Conservation (phyloP, 768 basidiomycete species). For the Phlegmacium glaucopus region DNA sequence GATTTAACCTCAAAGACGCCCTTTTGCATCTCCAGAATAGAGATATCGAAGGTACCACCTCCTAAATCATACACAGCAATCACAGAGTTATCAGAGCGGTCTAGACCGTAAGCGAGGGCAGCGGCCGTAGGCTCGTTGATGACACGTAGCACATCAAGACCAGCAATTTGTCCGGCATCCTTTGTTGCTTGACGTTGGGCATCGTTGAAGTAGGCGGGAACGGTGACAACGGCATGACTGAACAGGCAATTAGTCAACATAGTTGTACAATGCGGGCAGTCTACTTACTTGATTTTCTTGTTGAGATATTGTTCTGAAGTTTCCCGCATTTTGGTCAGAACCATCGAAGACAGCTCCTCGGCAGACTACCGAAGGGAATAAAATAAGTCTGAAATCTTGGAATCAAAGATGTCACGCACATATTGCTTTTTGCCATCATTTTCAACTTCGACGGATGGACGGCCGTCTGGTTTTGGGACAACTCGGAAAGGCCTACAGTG, state of each 20-base stretch:
- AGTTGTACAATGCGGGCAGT: neutral
- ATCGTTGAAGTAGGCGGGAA: constrained; percentile 99
- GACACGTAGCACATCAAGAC: constrained; percentile 94
- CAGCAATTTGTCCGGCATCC: constrained; percentile 96
- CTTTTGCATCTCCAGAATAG: constrained; percentile 98
- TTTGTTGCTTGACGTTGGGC: constrained; percentile 99
- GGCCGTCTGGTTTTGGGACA: constrained; percentile 64
- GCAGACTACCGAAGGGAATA: constrained; percentile 52
- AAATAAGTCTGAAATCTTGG: constrained; percentile 4
- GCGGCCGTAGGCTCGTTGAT: constrained; percentile 99
- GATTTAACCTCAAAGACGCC: constrained; percentile 99
- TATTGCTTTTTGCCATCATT: constrained; percentile 81
- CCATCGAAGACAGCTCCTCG: constrained; percentile 86
- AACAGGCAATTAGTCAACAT: constrained; percentile 5
- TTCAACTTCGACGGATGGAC: constrained; percentile 82
- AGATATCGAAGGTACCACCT: constrained; percentile 99
- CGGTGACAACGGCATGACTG: constrained; percentile 89
- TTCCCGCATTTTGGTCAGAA: constrained; percentile 90
- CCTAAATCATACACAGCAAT: constrained; percentile 99
- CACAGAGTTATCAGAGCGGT: constrained; percentile 77
- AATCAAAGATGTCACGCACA: constrained; percentile 24
- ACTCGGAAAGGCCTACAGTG: constrained; percentile 74
- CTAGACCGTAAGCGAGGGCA: constrained; percentile 96
- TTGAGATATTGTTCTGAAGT: constrained; percentile 93
- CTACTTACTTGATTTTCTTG: constrained; percentile 88